Evolutionary conservation across 176 grass and related monocot genomes (phyloP).

Genomic region (Oryza longistaminata): DNA sequence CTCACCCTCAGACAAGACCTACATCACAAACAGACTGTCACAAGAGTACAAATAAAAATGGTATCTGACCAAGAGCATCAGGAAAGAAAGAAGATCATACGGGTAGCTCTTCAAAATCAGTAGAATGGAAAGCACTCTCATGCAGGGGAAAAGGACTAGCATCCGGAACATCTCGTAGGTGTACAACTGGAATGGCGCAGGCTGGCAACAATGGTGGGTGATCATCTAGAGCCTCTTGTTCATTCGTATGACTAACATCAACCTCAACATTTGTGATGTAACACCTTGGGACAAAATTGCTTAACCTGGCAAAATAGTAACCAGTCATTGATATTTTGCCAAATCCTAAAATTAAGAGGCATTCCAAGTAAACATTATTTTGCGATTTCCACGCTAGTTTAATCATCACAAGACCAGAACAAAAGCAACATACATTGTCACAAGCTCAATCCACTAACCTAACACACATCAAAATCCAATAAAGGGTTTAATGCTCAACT

Average conservation of each 20-base stretch:
- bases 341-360: background rate
- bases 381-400: background rate
- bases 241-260: conserved; percentile 42
- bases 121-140: conserved; percentile 35
- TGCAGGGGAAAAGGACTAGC: conserved; percentile 37
- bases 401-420: background rate
- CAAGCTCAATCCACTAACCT: background rate
- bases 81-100: conserved; percentile 44
- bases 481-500: background rate
- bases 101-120: conserved; percentile 55
- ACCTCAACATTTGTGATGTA: conserved; percentile 57
- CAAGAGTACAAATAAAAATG: conserved; percentile 11
- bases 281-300: conserved; percentile 56
- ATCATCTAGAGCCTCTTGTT: conserved; percentile 49
- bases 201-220: conserved; percentile 33
- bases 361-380: background rate
- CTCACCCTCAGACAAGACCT: conserved; percentile 73
- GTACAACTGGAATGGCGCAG: conserved; percentile 60
- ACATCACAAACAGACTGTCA: conserved; percentile 24
- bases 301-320: conserved; percentile 53
- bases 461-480: background rate
- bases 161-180: conserved; percentile 56
- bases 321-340: background rate
- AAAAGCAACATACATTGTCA: background rate
- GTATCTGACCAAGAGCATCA: background rate